Conservation (phyloP, 1,284 basidiomycete species). For the Agaricales sp. region DNA sequence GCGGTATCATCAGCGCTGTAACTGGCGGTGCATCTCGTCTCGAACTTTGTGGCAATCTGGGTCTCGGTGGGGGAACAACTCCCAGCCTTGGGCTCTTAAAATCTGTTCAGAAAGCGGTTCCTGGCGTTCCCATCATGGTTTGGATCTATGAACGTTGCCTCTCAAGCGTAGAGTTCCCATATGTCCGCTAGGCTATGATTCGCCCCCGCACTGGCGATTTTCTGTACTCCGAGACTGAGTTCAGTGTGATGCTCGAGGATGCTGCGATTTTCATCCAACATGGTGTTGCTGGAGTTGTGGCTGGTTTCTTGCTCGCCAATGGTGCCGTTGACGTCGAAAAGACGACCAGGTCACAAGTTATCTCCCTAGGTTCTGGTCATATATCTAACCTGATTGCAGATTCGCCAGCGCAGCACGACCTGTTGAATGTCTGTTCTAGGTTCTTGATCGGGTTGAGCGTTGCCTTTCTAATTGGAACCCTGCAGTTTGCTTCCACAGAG, state of each 20-base stretch:
- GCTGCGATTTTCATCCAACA: conserved; percentile 47
- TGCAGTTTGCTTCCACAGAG: conserved; percentile 74
- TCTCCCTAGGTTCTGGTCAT: neutral
- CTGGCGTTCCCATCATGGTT: conserved; percentile 59
- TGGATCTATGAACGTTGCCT: conserved; percentile 8
- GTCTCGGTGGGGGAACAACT: conserved; percentile 67
- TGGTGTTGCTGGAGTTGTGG: conserved; percentile 56
- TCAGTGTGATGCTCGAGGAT: conserved; percentile 66
- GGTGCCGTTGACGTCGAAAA: conserved; percentile 50
- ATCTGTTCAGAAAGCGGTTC: conserved; percentile 36
- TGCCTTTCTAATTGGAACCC: conserved; percentile 4
- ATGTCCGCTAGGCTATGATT: conserved; percentile 53
- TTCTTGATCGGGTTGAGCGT: conserved; percentile 4
- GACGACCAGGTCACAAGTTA: conserved; percentile 33
- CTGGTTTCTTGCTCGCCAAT: conserved; percentile 51
- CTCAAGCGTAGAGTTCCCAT: conserved; percentile 2
- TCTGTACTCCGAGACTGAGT: conserved; percentile 52
- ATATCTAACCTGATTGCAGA: conserved; percentile 21
- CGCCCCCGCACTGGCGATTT: conserved; percentile 73
- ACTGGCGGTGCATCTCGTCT: conserved; percentile 63
- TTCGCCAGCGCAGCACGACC: conserved; percentile 49
- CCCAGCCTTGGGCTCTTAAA: conserved; percentile 64
- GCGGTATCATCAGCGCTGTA: conserved; percentile 38
- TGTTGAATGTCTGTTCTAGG: conserved; percentile 42
- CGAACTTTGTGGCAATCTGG: conserved; percentile 69